Percentiles rank a stretch among this genome's conserved stretches.
phyloP scores from a whole-genome alignment of 176 grass and related monocot species.

The Avena eriantha region DNA sequence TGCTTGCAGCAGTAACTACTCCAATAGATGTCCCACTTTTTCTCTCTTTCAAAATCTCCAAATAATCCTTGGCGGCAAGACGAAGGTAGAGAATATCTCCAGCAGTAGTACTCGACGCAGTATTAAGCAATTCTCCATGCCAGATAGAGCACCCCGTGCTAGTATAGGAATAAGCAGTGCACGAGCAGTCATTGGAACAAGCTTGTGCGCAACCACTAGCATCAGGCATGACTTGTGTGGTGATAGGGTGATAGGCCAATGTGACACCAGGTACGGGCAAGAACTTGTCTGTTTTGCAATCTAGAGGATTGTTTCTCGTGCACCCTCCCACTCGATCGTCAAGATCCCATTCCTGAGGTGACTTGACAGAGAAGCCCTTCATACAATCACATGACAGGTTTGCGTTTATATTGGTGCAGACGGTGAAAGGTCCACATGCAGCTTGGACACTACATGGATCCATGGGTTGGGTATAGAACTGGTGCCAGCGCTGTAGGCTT shows the following conservation, averaged over 20 bases:
- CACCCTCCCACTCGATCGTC: slow-evolving; percentile 5
- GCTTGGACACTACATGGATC: slow-evolving; percentile 39
- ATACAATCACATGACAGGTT: not conserved
- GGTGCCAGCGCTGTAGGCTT: not conserved
- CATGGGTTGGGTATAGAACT: slow-evolving; percentile 39
- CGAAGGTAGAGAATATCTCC: slow-evolving; percentile 48
- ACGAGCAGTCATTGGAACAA: slow-evolving; percentile 23
- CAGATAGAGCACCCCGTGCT: slow-evolving; percentile 37
- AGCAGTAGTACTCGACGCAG: not conserved
- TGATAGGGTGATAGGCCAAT: not conserved
- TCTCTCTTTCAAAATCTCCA: not conserved
- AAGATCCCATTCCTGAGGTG: not conserved
- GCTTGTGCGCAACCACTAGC: not conserved
- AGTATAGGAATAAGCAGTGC: slow-evolving; percentile 47
- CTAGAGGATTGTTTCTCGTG: slow-evolving; percentile 22
- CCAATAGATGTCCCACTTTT: not conserved
- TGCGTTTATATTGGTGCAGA: not conserved
- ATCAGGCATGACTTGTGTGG: not conserved
- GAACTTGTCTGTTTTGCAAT: slow-evolving; percentile 18
- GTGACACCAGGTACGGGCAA: not conserved
- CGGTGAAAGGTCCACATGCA: slow-evolving; percentile 50
- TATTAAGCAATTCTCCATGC: slow-evolving; percentile 52
- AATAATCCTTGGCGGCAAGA: slow-evolving; percentile 1
- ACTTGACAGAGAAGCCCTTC: not conserved
- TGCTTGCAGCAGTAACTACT: not conserved